Conservation (phyloP, 2,329 filamentous ascomycete species). For the Fusarium liriodendri region DNA sequence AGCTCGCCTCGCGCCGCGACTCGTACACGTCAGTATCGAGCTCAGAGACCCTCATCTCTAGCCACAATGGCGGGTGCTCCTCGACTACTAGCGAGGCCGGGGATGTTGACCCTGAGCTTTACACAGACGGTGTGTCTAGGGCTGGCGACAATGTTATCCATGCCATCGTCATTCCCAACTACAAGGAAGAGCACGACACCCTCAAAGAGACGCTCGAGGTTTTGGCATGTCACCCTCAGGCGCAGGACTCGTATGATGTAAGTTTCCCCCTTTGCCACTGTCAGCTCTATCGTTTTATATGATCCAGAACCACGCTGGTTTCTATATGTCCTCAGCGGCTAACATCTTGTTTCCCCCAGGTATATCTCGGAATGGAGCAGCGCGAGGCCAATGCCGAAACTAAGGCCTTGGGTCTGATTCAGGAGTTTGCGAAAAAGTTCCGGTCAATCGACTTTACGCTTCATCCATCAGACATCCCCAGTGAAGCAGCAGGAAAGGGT, state of each 20-base stretch:
- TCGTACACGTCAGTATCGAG: constrained; percentile 68
- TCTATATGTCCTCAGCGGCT: background rate
- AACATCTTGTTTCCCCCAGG: constrained; percentile 53
- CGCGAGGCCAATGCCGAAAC: constrained; percentile 70
- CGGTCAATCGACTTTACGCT: constrained; percentile 74
- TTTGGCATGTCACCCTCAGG: constrained; percentile 73
- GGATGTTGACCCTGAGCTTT: constrained; percentile 61
- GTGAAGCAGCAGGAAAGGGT: constrained; percentile 78
- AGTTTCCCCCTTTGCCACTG: constrained; percentile 49
- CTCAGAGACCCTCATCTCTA: constrained; percentile 62
- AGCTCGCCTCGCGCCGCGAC: constrained; percentile 60
- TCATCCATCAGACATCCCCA: constrained; percentile 73
- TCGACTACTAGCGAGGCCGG: constrained; percentile 63
- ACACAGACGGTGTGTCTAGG: constrained; percentile 56
- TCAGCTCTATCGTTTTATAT: background rate
- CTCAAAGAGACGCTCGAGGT: constrained; percentile 76
- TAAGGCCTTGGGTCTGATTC: constrained; percentile 72
- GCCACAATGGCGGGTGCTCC: constrained; percentile 58
- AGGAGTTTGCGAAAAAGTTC: constrained; percentile 73
- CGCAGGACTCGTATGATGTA: constrained; percentile 75
- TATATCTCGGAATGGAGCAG: constrained; percentile 79
- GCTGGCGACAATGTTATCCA: constrained; percentile 65
- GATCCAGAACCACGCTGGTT: background rate
- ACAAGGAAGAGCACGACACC: constrained; percentile 78
- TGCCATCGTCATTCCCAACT: constrained; percentile 78